Evolutionary conservation across 768 basidiomycete species (phyloP).

Genomic region (Hortiboletus flavorubellus): DNA sequence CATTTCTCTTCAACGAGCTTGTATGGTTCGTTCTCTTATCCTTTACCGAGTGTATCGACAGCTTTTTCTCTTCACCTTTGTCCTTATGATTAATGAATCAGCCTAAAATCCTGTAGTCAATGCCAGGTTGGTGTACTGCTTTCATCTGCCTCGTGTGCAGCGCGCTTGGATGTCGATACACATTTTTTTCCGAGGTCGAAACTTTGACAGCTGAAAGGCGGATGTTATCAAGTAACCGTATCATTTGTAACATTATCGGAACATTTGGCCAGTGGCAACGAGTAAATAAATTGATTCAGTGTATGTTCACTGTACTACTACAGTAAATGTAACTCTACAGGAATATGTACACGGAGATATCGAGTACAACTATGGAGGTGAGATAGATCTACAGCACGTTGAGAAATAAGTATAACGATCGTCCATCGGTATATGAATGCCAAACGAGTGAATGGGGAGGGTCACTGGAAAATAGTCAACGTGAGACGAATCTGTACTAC

Average conservation of each 20-base stretch:
- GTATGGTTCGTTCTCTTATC: conserved; percentile 9
- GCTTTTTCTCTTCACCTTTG: conserved; percentile 7
- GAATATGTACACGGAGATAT: conserved; percentile 10
- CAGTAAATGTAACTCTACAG: not conserved
- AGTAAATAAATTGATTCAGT: not conserved
- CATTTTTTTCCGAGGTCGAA: not conserved
- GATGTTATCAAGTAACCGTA: not conserved
- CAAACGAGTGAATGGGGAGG: conserved; percentile 9
- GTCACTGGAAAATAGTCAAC: not conserved
- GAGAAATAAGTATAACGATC: conserved; percentile 14
- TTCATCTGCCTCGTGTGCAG: not conserved
- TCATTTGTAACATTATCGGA: not conserved
- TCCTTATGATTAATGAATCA: conserved; percentile 18
- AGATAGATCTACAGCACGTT: conserved; percentile 18
- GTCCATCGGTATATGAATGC: conserved; percentile 3
- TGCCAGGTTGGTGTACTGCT: not conserved
- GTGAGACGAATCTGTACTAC: not conserved
- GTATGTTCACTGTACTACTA: conserved; percentile 8
- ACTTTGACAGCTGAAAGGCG: not conserved
- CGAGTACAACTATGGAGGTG: conserved; percentile 6
- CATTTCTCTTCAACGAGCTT: conserved; percentile 2
- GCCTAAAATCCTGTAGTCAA: conserved; percentile 3
- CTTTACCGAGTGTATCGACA: conserved; percentile 29
- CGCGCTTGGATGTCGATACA: not conserved
- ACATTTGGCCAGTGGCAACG: not conserved